Evolutionary conservation across 352 stramenopile genomes (phyloP).

Genomic region (Paralagenidium karlingii): DNA sequence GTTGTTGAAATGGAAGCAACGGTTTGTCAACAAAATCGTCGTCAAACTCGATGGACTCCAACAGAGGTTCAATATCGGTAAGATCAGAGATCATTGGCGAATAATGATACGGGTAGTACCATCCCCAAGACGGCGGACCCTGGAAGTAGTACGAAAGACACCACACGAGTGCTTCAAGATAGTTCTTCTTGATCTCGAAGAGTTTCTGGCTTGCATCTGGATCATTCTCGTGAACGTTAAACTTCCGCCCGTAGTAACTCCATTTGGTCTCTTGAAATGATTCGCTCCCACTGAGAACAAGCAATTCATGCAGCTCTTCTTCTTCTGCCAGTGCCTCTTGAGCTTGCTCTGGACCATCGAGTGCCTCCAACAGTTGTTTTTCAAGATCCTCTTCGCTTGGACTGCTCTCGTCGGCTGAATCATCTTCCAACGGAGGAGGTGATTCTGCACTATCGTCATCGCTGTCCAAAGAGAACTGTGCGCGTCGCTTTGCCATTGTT

Average conservation of each 20-base stretch:
- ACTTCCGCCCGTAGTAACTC: constrained; percentile 79
- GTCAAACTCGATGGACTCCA: constrained; percentile 73
- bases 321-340: constrained; percentile 18
- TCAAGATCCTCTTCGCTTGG: constrained; percentile 20
- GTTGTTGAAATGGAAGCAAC: constrained; percentile 95
- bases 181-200: constrained; percentile 51
- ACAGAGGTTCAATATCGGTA: constrained; percentile 72
- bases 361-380: constrained; percentile 35
- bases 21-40: constrained; percentile 60
- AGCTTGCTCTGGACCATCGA: constrained; percentile 39
- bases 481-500: constrained; percentile 12
- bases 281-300: constrained; percentile 40
- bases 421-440: constrained; percentile 21
- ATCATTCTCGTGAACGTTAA: constrained; percentile 41
- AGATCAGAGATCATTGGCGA: constrained; percentile 98
- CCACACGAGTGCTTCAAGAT: constrained; percentile 75
- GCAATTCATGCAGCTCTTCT: constrained; percentile 28
- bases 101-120: constrained; percentile 99
- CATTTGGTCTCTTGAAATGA: constrained; percentile 79
- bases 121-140: constrained; percentile 95
- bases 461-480: constrained; percentile 1
- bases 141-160: constrained; percentile 77
- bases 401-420: constrained; percentile 36
- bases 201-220: constrained; percentile 42
- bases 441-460: constrained; percentile 13